These are phyloP conservation scores for Rhizopus microsporus DNA, from an alignment of 371 early-diverging fungal species.

Conservation along the genomic window DNA sequence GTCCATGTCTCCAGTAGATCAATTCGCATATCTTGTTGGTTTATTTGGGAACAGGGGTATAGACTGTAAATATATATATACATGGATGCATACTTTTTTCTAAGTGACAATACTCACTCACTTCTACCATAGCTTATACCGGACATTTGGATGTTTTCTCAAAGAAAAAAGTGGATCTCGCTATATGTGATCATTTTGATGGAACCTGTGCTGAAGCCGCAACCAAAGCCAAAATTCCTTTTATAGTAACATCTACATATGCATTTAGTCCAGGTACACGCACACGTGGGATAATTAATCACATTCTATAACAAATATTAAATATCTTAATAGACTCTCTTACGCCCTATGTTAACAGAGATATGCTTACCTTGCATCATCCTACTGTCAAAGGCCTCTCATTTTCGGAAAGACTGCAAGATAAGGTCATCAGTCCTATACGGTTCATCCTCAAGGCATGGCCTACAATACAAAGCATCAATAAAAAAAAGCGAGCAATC, in stretches of 20 bases:
- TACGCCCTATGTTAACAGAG: neutral
- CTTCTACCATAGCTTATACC: too few relatives aligned
- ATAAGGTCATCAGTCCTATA: slow-evolving; percentile 4
- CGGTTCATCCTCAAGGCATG: neutral
- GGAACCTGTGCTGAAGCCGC: slow-evolving; percentile 14
- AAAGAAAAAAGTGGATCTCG: slow-evolving; percentile 7
- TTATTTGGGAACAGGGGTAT: too few relatives aligned
- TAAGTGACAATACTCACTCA: too few relatives aligned
- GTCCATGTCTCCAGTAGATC: too few relatives aligned
- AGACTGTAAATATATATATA: too few relatives aligned
- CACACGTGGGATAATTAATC: too few relatives aligned
- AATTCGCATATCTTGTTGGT: too few relatives aligned
- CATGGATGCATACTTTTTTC: too few relatives aligned
- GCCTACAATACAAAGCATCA: slow-evolving; percentile 3
- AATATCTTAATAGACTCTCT: too few relatives aligned
- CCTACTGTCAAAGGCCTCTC: neutral
- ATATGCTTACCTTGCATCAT: neutral
- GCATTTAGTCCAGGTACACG: neutral
- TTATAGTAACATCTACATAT: slow-evolving; percentile 5
- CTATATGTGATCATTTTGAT: slow-evolving; percentile 15
- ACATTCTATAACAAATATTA: too few relatives aligned
- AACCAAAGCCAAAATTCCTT: neutral
- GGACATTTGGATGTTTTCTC: too few relatives aligned
- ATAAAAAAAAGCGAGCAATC: neutral
- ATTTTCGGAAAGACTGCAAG: neutral